Conservation (phyloP, 768 basidiomycete genomes). For the Clitopilus passeckerianus region DNA sequence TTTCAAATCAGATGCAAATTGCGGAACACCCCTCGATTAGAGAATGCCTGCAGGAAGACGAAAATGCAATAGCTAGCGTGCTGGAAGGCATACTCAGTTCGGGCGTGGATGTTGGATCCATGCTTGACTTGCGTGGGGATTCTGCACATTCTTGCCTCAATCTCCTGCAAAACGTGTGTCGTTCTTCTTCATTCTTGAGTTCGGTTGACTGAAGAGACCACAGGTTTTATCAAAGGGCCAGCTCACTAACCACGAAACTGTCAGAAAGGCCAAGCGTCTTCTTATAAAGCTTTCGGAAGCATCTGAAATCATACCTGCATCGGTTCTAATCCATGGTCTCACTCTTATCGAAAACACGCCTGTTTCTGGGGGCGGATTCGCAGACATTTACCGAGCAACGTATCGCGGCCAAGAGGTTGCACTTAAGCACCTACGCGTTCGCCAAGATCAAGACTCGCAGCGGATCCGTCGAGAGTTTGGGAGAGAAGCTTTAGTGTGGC, state of each 20-base stretch:
- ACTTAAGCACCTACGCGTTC: slow-evolving; percentile 10
- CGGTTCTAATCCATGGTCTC: slow-evolving; percentile 10
- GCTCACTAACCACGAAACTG: slow-evolving; percentile 6
- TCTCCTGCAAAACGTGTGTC: slow-evolving; percentile 13
- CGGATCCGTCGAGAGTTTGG: slow-evolving; percentile 15
- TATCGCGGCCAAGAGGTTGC: slow-evolving; percentile 14
- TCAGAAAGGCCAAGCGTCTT: slow-evolving; percentile 9
- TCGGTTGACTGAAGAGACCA: not conserved
- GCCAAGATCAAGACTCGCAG: slow-evolving; percentile 13
- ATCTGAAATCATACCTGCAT: slow-evolving; percentile 13
- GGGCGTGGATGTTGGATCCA: slow-evolving; percentile 5
- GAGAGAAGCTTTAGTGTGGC: slow-evolving; percentile 22
- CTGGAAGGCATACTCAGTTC: slow-evolving; percentile 11
- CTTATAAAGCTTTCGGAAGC: slow-evolving; percentile 14
- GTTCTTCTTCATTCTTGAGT: not conserved
- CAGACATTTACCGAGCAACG: slow-evolving; percentile 12
- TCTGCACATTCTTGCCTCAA: slow-evolving; percentile 13
- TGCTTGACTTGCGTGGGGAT: slow-evolving; percentile 10
- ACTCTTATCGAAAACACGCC: slow-evolving; percentile 7
- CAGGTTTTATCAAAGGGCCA: slow-evolving; percentile 11
- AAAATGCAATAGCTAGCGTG: slow-evolving; percentile 9
- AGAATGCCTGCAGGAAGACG: slow-evolving; percentile 13
- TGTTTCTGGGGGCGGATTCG: slow-evolving; percentile 15
- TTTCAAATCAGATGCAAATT: slow-evolving; percentile 9
- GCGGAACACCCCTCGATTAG: slow-evolving; percentile 11